These are phyloP conservation scores for Phytophthora quininea DNA, from an alignment of 352 stramenopile species.

Conservation along the genomic window DNA sequence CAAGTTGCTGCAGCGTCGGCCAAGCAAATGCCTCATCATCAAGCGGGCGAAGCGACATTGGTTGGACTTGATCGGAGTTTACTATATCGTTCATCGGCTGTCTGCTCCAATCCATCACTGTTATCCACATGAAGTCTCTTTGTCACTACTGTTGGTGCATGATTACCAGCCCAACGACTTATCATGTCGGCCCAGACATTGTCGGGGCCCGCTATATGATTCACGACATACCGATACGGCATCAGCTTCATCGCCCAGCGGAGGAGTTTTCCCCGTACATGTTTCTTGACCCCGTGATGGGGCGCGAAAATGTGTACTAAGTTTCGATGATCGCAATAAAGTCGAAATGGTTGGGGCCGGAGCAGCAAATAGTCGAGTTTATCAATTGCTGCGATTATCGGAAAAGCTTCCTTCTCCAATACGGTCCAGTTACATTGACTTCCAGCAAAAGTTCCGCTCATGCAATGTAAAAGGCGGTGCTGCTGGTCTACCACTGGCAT, in stretches of 20 bases:
- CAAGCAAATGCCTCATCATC: background rate
- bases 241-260: background rate
- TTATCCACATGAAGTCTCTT: background rate
- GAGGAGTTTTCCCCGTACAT: conserved; percentile 1
- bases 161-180: conserved; percentile 1
- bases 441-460: background rate
- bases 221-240: conserved; percentile 1
- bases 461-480: background rate
- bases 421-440: background rate
- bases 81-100: background rate
- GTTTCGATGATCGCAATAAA: background rate
- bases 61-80: background rate
- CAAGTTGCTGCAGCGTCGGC: background rate
- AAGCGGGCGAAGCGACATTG: background rate
- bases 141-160: background rate
- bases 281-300: background rate
- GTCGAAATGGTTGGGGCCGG: background rate
- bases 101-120: background rate
- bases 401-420: background rate
- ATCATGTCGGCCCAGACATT: conserved; percentile 15
- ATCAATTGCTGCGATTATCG: background rate
- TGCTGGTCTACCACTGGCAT: background rate
- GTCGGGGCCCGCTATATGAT: conserved; percentile 1
- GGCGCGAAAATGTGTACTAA: background rate
- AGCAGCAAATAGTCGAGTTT: background rate